A percentile compares a stretch with the other conserved stretches of the same genome.
These are phyloP conservation scores for Pseudovirgaria hyperparasitica DNA, from an alignment of 2,329 filamentous ascomycete species.

Conservation along the genomic window DNA sequence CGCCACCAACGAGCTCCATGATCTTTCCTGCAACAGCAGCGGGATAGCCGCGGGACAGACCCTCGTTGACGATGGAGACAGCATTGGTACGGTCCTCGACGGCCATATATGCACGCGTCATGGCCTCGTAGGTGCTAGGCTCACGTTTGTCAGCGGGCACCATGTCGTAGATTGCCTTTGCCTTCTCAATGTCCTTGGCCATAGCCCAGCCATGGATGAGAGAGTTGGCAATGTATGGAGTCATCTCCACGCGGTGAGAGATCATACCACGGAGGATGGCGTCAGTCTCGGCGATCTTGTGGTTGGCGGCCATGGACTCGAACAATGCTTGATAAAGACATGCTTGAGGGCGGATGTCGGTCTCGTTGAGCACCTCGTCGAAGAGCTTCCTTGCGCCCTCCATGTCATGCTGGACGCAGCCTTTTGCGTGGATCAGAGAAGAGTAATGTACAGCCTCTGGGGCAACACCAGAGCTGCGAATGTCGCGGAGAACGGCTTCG, in stretches of 20 bases:
- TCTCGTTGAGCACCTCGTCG: conserved; percentile 60
- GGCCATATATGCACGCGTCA: conserved; percentile 86
- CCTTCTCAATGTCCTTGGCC: conserved; percentile 67
- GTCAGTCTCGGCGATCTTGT: conserved; percentile 60
- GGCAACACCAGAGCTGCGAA: conserved; percentile 58
- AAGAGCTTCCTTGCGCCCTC: conserved; percentile 71
- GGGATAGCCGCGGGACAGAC: conserved; percentile 81
- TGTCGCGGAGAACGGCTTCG: conserved; percentile 67
- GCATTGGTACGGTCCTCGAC: conserved; percentile 69
- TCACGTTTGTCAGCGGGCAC: conserved; percentile 71
- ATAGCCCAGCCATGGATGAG: conserved; percentile 94
- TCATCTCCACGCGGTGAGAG: conserved; percentile 63
- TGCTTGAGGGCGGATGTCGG: conserved; percentile 57
- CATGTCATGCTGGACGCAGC: conserved; percentile 88
- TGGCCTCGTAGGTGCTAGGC: conserved; percentile 96
- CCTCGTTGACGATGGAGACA: conserved; percentile 72
- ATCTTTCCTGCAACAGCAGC: conserved; percentile 89
- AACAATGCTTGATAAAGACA: conserved; percentile 95
- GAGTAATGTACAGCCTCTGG: conserved; percentile 94
- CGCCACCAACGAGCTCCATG: conserved; percentile 58
- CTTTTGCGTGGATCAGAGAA: conserved; percentile 87
- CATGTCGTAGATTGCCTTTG: conserved; percentile 65
- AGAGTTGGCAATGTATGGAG: conserved; percentile 96
- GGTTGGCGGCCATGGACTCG: conserved; percentile 93
- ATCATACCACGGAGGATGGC: conserved; percentile 65